Base-by-base conservation (phyloP, 2,329 filamentous ascomycete genomes). In the Aspergillus sergii region DNA sequence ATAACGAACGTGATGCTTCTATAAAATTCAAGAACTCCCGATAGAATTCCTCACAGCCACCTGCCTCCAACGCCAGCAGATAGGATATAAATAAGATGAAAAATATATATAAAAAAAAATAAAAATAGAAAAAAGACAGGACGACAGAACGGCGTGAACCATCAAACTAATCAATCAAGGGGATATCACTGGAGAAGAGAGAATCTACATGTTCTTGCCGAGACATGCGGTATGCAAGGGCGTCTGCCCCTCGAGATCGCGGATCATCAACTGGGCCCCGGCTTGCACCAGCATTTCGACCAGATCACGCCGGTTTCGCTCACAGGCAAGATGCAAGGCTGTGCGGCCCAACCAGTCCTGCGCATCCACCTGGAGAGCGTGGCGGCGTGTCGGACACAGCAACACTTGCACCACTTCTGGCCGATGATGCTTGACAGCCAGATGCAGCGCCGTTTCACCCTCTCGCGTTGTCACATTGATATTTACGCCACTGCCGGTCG, bases 201-300 rank as follows among this genome's bases (percentile, higher is more conserved):
- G 10, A 30, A 26, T 28, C 58, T 51, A 60, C 36, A 57, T 43
- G 36, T 36, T 21, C 26, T n/a, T 53, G 32, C 48, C 61, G 26
- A 63, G 50, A 32, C 61, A 61, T 46, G 58, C 61, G 19, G 50
- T 60, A 56, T 61, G 58, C 34, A 61, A 39, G 39, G 48, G 51
- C 41, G 53, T 60, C 34, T 63, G 61, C 14, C 58, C 61, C 43
- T 60, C 58, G 23, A 63, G 59, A 56, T 63, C 61, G 12, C 58
- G 61, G 41, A 63, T 63, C 41, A 61, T 58, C 11, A 63, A 54
- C 45, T 63, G 61, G 23, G 50, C 61, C 28, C 61, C 61, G 14
- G 61, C 61, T 16, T 57, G 58, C 43, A 63, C 43, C 30, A 63
- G 55, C 32, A 63, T 57, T 28, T 63, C 61, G 19, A 63, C 61